Conservation (phyloP, 179 eudicot genomes). For the Beta lomatogona region DNA sequence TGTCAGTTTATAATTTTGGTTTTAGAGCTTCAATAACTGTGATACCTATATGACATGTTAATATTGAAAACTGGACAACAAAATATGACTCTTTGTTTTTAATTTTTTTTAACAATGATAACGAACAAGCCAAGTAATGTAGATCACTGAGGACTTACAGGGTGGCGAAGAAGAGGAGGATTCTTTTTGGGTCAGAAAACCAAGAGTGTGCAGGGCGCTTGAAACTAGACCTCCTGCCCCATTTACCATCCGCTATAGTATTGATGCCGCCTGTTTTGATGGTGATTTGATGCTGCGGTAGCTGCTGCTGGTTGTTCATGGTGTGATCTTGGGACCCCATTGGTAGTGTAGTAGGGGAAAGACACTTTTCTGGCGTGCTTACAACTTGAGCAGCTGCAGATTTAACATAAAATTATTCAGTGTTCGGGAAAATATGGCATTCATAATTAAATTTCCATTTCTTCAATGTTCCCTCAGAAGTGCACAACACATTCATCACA, state of each 20-base stretch:
- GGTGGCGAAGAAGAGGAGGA: constrained; percentile 79
- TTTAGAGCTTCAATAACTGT: too few relatives aligned
- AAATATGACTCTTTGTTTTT: too few relatives aligned
- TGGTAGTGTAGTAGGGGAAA: constrained; percentile 20
- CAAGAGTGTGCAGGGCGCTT: constrained; percentile 54
- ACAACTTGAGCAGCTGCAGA: constrained; percentile 45
- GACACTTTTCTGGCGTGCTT: constrained; percentile 61
- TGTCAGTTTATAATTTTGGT: too few relatives aligned
- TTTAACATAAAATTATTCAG: constrained; percentile 1
- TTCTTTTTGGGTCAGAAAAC: constrained; percentile 58
- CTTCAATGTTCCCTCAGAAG: constrained; percentile 25
- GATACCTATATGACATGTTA: too few relatives aligned
- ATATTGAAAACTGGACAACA: too few relatives aligned
- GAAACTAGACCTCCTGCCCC: constrained; percentile 51
- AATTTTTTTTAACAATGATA: too few relatives aligned
- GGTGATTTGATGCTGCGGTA: constrained; percentile 63
- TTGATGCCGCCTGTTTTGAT: constrained; percentile 41
- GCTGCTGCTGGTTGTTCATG: constrained; percentile 20
- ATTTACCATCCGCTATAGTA: constrained; percentile 37
- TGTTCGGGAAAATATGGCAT: not conserved
- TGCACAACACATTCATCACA: constrained; percentile 19
- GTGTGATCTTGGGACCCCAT: constrained; percentile 31
- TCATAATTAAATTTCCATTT: not conserved
- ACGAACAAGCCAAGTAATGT: not conserved
- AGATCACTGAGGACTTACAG: constrained; percentile 50